Evolutionary conservation across 306 rosid species (phyloP), one percentile per base, ranked within the genome.

Genomic region (Fragaria ananassa): DNA sequence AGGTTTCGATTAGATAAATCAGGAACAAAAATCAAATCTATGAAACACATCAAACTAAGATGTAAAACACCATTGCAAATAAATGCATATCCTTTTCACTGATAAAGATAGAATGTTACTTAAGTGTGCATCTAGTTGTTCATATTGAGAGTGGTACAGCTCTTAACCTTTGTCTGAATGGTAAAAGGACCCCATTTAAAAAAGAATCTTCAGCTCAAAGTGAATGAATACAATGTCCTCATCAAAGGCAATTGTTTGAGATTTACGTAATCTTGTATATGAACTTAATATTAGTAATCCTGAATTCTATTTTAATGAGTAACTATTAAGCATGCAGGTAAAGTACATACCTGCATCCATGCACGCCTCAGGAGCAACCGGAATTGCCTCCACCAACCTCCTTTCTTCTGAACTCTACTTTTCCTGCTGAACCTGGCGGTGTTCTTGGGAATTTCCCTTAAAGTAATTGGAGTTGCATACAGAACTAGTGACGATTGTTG

Each of bases 381-480:
- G 82, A 95, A 95, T 83, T 92, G 89, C 78, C 85, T 89, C 97
- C 97, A 92, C 98, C 97, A 95, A 47, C 90, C 81, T 76, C 93
- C 90, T 82, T 82, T 90, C 88, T 68, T 87, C 87, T 70, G 83
- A 71, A 53, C 81, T 67, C 75, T 74, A 60, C 83, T 76, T 81
- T 86, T 85, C 84, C 74, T 85, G 74, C 74, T 79, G 62, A 78
- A 70, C 79, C 80, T 71, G 58, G 77, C 62, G 67, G 79, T 67
- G 74, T 76, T 78, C 77, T 76, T 86, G 27, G 85, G 83, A 47
- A 83, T 66, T 72, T 85, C 85, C 19, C 85, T 81, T 81, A 82
- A 47, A 74, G 87, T 75, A 74, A 88, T 90, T n/a, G 96, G 90
- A 54, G 90, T 90, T 79, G 96, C 96, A 82, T 85, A 90, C 76